Evolutionary conservation across 305 asterid genomes (phyloP).

Genomic region (Andrographis paniculata): DNA sequence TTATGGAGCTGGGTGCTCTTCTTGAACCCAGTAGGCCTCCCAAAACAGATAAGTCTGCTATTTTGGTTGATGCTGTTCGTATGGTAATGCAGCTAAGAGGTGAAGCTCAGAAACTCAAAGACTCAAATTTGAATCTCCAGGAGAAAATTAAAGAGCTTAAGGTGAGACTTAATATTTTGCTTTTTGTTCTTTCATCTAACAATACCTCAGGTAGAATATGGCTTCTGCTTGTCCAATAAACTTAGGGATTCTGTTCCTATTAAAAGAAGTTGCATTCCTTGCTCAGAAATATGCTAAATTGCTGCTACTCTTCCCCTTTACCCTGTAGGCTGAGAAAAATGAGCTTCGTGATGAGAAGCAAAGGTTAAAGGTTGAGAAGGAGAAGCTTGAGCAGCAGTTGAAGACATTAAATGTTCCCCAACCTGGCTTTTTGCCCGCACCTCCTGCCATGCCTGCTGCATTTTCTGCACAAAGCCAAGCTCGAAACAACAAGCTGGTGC

Average conservation of each 20-base stretch:
- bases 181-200: neutral
- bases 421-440: constrained; percentile 38
- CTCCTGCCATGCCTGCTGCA: constrained; percentile 55
- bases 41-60: constrained; percentile 68
- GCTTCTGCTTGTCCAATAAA: neutral
- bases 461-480: constrained; percentile 53
- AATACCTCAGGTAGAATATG: neutral
- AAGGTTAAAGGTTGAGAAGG: constrained; percentile 73
- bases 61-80: constrained; percentile 70
- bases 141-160: constrained; percentile 74
- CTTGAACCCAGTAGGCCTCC: constrained; percentile 79
- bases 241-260: neutral
- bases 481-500: constrained; percentile 30
- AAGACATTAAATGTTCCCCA: constrained; percentile 44
- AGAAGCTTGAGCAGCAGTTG: constrained; percentile 65
- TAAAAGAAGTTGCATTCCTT: neutral
- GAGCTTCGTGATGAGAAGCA: constrained; percentile 84
- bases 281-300: too few relatives aligned
- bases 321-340: constrained; percentile 52
- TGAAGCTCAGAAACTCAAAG: constrained; percentile 68
- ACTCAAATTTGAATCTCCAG: constrained; percentile 52
- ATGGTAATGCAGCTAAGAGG: constrained; percentile 57
- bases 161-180: constrained; percentile 24
- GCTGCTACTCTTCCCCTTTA: too few relatives aligned
- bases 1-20: constrained; percentile 58